Evolutionary conservation across 2,329 filamentous ascomycete species (phyloP), one percentile per base, ranked within the genome.

Genomic region (Claviceps pazoutovae): DNA sequence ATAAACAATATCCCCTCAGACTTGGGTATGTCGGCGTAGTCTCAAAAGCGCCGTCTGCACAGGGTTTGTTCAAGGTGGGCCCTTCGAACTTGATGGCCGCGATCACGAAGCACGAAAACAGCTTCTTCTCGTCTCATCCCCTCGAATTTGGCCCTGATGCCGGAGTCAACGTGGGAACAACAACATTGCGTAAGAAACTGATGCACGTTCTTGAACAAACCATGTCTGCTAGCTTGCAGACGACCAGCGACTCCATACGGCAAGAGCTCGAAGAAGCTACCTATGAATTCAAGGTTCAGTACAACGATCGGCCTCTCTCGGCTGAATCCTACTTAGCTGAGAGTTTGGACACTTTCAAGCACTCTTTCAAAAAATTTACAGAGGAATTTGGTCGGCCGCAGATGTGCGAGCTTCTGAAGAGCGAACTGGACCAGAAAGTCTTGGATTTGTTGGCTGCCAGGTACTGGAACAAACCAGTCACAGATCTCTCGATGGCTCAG

Each of bases 261-360:
- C 88, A 95, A 64, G 93, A 98, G 66, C 79, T 98, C 0, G 91
- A 96, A 62, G 93, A 98, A 68, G 90, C 93, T 3, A 91, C 88
- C 0, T 98, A 98, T 63, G 91, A 98, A 68, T 98, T 95, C 75
- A 98, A 98, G 66, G 93, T 98, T 5, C 94, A 98, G 66, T 98
- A 98, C 71, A 98, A 98, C 62, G 93, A 98, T 65, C 83, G 93
- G 6, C 88, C 91, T 1, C 74, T 98, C 38, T 95, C 88, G 49
- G 93, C 93, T 2, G 93, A 98, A 65, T 95, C 91, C 4, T 98
- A 98, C 64, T 78, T 98, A 41, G 93, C 93, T 2, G 93, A 97
- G 66, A 95, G 87, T 58, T 73, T 98, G 3, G 93, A 98, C 66
- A 83, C 84, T 19, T 97, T 98, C 76, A 98, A 98, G 69, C 94